Conservation (phyloP, 345 rosid species). For the Murraya paniculata region DNA sequence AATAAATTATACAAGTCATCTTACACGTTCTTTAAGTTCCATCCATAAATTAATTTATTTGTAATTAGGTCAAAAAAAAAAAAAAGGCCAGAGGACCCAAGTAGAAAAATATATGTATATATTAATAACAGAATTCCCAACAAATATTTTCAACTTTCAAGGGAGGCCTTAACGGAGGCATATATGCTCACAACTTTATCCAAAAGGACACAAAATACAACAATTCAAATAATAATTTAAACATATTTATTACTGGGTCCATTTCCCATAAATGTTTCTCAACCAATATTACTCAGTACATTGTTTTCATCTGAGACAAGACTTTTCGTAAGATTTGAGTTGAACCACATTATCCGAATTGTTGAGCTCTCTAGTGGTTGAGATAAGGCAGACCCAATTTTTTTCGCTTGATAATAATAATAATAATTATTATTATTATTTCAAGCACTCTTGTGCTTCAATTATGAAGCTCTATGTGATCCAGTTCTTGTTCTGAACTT, state of each 20-base stretch:
- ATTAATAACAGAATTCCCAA: neutral
- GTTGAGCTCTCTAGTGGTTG: conserved; percentile 17
- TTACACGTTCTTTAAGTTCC: too few relatives aligned
- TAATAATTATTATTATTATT: too few relatives aligned
- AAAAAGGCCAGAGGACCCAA: neutral
- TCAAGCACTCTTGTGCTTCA: neutral
- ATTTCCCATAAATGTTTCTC: conserved; percentile 11
- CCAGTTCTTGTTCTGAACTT: neutral
- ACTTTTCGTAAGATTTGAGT: conserved; percentile 5
- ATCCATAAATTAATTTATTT: too few relatives aligned
- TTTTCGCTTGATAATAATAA: too few relatives aligned
- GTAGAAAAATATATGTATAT: too few relatives aligned
- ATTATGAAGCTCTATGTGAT: neutral
- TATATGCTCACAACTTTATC: too few relatives aligned
- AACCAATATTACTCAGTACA: conserved; percentile 7
- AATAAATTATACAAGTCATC: too few relatives aligned
- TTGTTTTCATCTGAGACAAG: conserved; percentile 12
- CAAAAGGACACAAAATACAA: neutral
- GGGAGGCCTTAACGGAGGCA: neutral
- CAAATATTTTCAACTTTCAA: neutral
- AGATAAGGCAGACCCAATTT: conserved; percentile 2
- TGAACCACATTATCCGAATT: conserved; percentile 17
- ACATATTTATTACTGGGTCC: neutral
- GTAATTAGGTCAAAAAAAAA: too few relatives aligned
- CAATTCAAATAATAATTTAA: neutral